Percentiles rank a stretch among this genome's conserved stretches.
Conservation (phyloP, 106 monocot species). For the Dendrobium huoshanense region DNA sequence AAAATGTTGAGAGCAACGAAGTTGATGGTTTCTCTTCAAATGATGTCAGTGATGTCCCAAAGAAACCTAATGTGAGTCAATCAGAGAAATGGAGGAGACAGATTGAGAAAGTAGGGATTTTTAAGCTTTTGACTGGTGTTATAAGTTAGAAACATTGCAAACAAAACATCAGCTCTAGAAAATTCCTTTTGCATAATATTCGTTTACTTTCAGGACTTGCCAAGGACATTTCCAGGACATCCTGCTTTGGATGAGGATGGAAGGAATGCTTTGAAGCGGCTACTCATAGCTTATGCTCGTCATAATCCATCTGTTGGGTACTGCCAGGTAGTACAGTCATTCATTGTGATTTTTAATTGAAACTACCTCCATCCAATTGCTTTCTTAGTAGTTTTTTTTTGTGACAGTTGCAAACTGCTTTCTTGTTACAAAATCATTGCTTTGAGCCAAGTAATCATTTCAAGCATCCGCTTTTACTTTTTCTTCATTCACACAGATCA, state of each 20-base stretch:
- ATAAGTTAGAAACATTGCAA: neutral
- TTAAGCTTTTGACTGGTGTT: neutral
- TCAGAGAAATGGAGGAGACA: constrained; percentile 94
- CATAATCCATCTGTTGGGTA: constrained; percentile 99
- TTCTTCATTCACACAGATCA: neutral
- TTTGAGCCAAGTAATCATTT: neutral
- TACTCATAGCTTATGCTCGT: constrained; percentile 94
- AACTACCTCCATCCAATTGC: neutral
- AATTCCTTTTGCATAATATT: neutral
- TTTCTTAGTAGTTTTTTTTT: neutral
- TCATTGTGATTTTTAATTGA: neutral
- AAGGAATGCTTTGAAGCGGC: constrained; percentile 92
- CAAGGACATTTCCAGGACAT: constrained; percentile 97
- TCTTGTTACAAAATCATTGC: neutral
- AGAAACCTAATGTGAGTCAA: constrained; percentile 16
- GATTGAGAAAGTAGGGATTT: constrained; percentile 78
- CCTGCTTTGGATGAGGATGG: constrained; percentile 93
- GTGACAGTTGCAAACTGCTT: neutral
- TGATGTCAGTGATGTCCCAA: constrained; percentile 16
- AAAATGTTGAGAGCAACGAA: constrained; percentile 18
- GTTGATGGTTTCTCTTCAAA: constrained; percentile 14
- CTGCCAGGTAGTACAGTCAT: constrained; percentile 60
- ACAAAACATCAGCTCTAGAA: neutral
- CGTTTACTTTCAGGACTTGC: constrained; percentile 71
- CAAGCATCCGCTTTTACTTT: neutral